Evolutionary conservation across 371 early-diverging fungal genomes (phyloP), one percentile per base, ranked within the genome.

Genomic region (Apophysomyces sp.): DNA sequence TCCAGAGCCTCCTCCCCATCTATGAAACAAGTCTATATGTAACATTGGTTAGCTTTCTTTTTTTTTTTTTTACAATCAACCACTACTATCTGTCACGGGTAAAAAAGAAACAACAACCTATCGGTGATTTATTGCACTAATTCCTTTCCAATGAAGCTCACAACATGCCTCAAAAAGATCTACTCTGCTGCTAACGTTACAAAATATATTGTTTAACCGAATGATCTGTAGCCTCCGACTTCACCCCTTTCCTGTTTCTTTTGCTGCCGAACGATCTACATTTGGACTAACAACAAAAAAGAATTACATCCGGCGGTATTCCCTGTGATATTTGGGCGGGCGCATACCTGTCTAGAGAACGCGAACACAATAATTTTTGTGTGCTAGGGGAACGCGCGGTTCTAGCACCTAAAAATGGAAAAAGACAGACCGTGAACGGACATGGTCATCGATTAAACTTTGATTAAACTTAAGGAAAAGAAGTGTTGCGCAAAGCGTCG

Each of bases 131-230:
- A n/a, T n/a, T n/a, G n/a, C n/a, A n/a, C n/a, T n/a, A n/a, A n/a
- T n/a, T n/a, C n/a, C n/a, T n/a, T n/a, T n/a, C n/a, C n/a, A n/a
- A n/a, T n/a, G n/a, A n/a, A n/a, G n/a, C n/a, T n/a, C n/a, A n/a
- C n/a, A n/a, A n/a, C n/a, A n/a, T n/a, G n/a, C 4, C 49, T 21
- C n/a, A 41, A 41, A 41, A 41, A 21, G 49, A 44, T 44, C 49
- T n/a, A 44, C 49, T 44, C 21, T 44, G 49, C 49, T 44, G 49
- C 24, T 44, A 44, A 44, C 49, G 21, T 44, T 44, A 44, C 49
- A 44, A 44, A 44, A 21, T 44, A 3, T 16, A 44, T 44, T 16
- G 27, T 44, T 21, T 44, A 44, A 44, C 49, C 49, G 9, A 44
- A 44, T 44, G 49, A 44, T 44, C 49, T 44, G 49, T 44, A 16